Evolutionary conservation across 257 asterid genomes (phyloP), one percentile per base, ranked within the genome.

Genomic region (Pogostemon cablin): DNA sequence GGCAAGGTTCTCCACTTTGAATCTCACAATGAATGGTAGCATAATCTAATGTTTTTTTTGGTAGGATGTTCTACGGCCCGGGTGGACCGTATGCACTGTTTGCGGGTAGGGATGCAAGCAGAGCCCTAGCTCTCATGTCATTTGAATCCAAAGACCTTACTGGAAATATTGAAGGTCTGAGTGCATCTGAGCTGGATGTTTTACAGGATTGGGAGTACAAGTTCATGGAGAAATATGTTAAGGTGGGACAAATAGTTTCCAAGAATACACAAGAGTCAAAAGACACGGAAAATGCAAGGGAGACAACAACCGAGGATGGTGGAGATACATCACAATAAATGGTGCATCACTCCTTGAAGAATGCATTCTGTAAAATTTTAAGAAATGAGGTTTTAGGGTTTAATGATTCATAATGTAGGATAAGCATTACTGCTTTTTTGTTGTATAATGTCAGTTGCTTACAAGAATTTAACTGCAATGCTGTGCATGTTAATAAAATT

Each of bases 1-100:
- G 17, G 57, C 57, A 52, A 52, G 57, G 2, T 52, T 25, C 2
- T 12, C 0, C 34, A 5, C 4, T 52, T 52, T 25, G 34, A 12
- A 52, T 15, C 6, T 52, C 6, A 12, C 25, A 20, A 20, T 20
- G 25, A 20, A 20, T 20, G 9, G 43, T 70, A 39, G 37, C 48
- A 52, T 43, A 39, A 40, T 47, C 12, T 43, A 55, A 40, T 52
- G 42, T 47, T 20, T 72, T 50, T 74, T 47, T 2, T 77, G 67
- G 62, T 87, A 92, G 97, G 88, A 90, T 90, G 98, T 93, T 93
- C 78, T 93, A 93, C n/a, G 98, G 98, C 64, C 97, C 97, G 9
- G 96, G 96, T 32, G 96, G 96, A 17, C 85, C 98, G 0, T 93
- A 93, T 44, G 96, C 98, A 2, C 82, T 87, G 75, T 93, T 93